These are phyloP conservation scores for Ilex aquifolium DNA, from an alignment of 257 asterid genomes.

Conservation along the genomic window DNA sequence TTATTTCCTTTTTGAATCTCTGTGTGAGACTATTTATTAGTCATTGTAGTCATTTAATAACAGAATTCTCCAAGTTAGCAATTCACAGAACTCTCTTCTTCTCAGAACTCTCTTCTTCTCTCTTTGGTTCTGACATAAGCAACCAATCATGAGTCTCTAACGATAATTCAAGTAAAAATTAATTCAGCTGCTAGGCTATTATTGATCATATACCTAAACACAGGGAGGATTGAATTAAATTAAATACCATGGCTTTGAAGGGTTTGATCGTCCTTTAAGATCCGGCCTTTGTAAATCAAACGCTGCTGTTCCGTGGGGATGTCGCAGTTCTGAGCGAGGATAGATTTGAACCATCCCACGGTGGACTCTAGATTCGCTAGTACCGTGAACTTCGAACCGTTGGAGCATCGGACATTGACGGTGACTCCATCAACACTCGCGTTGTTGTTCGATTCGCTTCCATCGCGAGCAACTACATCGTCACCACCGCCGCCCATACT, in stretches of 20 bases:
- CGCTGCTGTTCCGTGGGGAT: conserved; percentile 51
- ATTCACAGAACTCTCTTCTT: too few relatives aligned
- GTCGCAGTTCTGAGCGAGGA: conserved; percentile 35
- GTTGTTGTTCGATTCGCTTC: conserved; percentile 15
- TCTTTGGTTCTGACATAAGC: too few relatives aligned
- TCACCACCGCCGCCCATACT: conserved; percentile 31
- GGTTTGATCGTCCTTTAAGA: conserved; percentile 63
- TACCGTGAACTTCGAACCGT: conserved; percentile 44
- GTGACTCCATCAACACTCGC: conserved; percentile 31
- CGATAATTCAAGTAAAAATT: background rate
- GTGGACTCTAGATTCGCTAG: conserved; percentile 34
- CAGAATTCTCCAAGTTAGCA: too few relatives aligned
- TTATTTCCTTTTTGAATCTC: too few relatives aligned
- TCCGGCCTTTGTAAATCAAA: conserved; percentile 57
- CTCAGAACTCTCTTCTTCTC: background rate
- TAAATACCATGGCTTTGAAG: conserved; percentile 43
- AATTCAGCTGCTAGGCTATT: background rate
- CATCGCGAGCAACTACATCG: conserved; percentile 13
- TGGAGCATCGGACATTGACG: conserved; percentile 40
- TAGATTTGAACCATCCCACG: conserved; percentile 42
- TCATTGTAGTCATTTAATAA: too few relatives aligned
- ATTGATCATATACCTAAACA: background rate
- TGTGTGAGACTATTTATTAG: too few relatives aligned
- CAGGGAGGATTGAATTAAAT: background rate
- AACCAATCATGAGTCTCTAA: background rate